Conservation (phyloP, 2,329 filamentous ascomycete species). For the Ambrosiella beaveri region DNA sequence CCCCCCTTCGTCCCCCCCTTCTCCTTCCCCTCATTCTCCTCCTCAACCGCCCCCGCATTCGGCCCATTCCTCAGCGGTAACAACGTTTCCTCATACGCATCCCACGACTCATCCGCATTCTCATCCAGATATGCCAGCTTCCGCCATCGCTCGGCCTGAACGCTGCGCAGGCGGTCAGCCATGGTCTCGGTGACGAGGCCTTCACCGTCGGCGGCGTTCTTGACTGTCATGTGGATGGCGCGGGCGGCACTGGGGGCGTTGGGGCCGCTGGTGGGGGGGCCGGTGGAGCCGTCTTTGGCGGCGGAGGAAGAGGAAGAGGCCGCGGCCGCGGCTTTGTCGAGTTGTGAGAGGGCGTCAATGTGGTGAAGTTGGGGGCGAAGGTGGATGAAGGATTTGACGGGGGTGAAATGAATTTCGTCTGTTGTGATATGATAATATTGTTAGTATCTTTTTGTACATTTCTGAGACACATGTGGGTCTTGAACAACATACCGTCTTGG, state of each 20-base stretch:
- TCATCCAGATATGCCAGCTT: slow-evolving; percentile 67
- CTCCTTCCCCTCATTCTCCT: background rate
- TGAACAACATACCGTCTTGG: slow-evolving; percentile 43
- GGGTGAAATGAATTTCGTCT: slow-evolving; percentile 78
- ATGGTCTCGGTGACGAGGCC: slow-evolving; percentile 51
- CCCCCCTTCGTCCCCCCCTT: slow-evolving; percentile 7
- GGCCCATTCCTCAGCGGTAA: slow-evolving; percentile 18
- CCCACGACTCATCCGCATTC: slow-evolving; percentile 58
- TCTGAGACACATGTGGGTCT: background rate
- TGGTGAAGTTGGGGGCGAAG: slow-evolving; percentile 87
- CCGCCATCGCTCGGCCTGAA: slow-evolving; percentile 72
- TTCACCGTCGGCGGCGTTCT: slow-evolving; percentile 53
- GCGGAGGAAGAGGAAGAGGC: slow-evolving; percentile 20
- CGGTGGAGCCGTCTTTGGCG: slow-evolving; percentile 15
- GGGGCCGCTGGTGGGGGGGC: slow-evolving; percentile 15
- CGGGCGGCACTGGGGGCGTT: slow-evolving; percentile 36
- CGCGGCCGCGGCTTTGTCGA: slow-evolving; percentile 32
- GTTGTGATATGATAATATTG: slow-evolving; percentile 2
- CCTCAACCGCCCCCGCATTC: slow-evolving; percentile 1
- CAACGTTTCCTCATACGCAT: slow-evolving; percentile 56
- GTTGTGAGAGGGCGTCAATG: slow-evolving; percentile 66
- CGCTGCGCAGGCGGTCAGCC: slow-evolving; percentile 54
- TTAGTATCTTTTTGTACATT: slow-evolving; percentile 13
- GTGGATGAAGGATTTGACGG: slow-evolving; percentile 66
- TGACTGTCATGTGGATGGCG: slow-evolving; percentile 75